Conservation (phyloP, 192 early-diverging fungal genomes). For the Coemansia javaensis region DNA sequence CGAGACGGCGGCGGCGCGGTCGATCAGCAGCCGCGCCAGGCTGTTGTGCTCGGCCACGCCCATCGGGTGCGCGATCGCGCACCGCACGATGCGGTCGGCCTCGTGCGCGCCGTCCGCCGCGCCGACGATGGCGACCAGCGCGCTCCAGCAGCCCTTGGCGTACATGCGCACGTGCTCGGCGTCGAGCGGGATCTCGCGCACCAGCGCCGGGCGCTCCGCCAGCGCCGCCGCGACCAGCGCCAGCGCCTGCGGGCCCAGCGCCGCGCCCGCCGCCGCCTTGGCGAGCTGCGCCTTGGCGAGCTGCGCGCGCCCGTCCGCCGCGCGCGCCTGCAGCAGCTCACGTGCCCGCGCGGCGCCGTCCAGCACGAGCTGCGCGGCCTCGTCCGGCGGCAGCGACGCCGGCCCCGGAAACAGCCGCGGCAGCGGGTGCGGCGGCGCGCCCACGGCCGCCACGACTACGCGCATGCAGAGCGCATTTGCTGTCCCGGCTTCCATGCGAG, state of each 20-base stretch:
- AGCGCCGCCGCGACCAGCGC: slow-evolving; percentile 3
- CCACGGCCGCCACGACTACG: slow-evolving; percentile 9
- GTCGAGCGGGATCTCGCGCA: slow-evolving; percentile 5
- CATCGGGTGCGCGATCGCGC: slow-evolving; percentile 27
- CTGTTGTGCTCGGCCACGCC: slow-evolving; percentile 25
- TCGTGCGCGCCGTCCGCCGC: neutral
- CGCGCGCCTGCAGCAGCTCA: slow-evolving; percentile 1
- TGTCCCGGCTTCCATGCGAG: neutral
- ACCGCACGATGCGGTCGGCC: slow-evolving; percentile 13
- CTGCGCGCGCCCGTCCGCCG: slow-evolving; percentile 5
- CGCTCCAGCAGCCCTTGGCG: slow-evolving; percentile 21
- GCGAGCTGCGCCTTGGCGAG: slow-evolving; percentile 17
- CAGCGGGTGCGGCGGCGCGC: slow-evolving; percentile 15
- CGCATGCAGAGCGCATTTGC: neutral
- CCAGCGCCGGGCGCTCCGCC: slow-evolving; percentile 13
- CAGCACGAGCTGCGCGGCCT: slow-evolving; percentile 8
- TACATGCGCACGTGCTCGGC: slow-evolving; percentile 18
- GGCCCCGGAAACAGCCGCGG: slow-evolving; percentile 3
- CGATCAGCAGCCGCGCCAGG: slow-evolving; percentile 19
- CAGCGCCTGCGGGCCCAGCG: slow-evolving; percentile 7
- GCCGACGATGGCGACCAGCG: slow-evolving; percentile 10
- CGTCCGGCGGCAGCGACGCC: neutral
- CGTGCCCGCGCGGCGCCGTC: slow-evolving; percentile 14
- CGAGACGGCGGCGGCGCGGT: slow-evolving; percentile 2
- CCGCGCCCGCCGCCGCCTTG: slow-evolving; percentile 3